phyloP scores from a whole-genome alignment of 2,329 filamentous ascomycete genomes.

The Exophiala calicioides region DNA sequence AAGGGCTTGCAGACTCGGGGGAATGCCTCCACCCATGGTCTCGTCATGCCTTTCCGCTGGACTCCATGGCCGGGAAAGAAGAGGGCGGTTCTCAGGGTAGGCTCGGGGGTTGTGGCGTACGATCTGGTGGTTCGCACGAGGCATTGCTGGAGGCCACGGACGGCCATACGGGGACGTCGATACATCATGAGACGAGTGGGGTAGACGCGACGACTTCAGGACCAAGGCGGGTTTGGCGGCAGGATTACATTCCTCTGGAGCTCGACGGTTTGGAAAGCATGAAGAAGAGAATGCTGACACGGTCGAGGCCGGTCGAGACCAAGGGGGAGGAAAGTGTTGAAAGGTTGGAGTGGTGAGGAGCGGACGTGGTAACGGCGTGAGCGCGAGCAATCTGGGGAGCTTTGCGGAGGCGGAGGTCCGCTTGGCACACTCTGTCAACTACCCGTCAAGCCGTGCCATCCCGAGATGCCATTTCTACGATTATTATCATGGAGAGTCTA shows the following conservation, averaged over 20 bases:
- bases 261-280: background rate
- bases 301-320: background rate
- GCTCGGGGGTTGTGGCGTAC: constrained; percentile 26
- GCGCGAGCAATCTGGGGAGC: constrained; percentile 11
- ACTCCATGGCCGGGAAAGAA: constrained; percentile 70
- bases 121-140: constrained; percentile 12
- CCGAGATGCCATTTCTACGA: too few species aligned
- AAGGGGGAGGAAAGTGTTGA: background rate
- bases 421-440: too few species aligned
- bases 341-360: background rate
- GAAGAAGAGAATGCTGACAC: background rate
- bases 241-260: constrained; percentile 1
- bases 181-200: constrained; percentile 16
- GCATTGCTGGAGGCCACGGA: constrained; percentile 7
- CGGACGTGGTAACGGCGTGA: too few species aligned
- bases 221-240: constrained; percentile 1
- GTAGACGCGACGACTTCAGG: background rate
- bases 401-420: background rate
- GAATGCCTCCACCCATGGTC: constrained; percentile 83
- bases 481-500: too few species aligned
- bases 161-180: constrained; percentile 13
- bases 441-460: too few species aligned
- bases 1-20: constrained; percentile 74
- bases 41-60: constrained; percentile 83
- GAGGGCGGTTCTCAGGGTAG: constrained; percentile 44